Evolutionary conservation across 371 early-diverging fungal genomes (phyloP).

Genomic region (Conidiobolus incongruus): DNA sequence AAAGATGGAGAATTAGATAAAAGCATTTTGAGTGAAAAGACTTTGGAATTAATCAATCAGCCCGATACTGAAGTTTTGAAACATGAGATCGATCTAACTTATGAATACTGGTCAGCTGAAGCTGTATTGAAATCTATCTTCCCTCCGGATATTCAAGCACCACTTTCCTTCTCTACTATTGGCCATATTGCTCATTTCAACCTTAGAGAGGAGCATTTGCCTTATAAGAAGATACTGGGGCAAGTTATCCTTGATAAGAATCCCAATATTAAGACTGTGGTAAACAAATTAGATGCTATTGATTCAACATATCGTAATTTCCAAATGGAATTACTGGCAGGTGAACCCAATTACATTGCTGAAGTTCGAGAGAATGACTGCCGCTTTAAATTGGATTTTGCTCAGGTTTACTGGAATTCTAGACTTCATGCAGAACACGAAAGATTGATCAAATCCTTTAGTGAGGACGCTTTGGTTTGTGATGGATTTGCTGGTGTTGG

Average conservation of each 20-base stretch:
- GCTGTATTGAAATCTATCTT: constrained; percentile 76
- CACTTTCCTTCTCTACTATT: constrained; percentile 76
- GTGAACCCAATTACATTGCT: constrained; percentile 61
- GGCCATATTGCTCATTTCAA: constrained; percentile 98
- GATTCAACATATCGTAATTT: constrained; percentile 91
- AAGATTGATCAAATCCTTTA: constrained; percentile 59
- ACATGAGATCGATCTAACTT: constrained; percentile 31
- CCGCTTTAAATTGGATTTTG: constrained; percentile 83
- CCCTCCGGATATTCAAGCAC: constrained; percentile 59
- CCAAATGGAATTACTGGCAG: constrained; percentile 91
- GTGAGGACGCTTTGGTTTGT: constrained; percentile 53
- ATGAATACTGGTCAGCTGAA: constrained; percentile 64
- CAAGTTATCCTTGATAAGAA: constrained; percentile 91
- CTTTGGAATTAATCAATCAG: constrained; percentile 18
- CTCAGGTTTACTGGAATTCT: constrained; percentile 98
- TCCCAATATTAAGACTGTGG: constrained; percentile 70
- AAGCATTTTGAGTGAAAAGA: constrained; percentile 18
- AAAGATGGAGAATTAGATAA: constrained; percentile 13
- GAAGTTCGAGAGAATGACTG: constrained; percentile 82
- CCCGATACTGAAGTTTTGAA: constrained; percentile 19
- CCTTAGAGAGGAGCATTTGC: constrained; percentile 63
- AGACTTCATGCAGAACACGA: constrained; percentile 90
- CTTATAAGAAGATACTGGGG: constrained; percentile 79
- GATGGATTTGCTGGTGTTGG: constrained; percentile 98
- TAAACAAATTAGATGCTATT: constrained; percentile 86